Conservation (phyloP, 2,329 filamentous ascomycete species). For the Talaromyces sp. region DNA sequence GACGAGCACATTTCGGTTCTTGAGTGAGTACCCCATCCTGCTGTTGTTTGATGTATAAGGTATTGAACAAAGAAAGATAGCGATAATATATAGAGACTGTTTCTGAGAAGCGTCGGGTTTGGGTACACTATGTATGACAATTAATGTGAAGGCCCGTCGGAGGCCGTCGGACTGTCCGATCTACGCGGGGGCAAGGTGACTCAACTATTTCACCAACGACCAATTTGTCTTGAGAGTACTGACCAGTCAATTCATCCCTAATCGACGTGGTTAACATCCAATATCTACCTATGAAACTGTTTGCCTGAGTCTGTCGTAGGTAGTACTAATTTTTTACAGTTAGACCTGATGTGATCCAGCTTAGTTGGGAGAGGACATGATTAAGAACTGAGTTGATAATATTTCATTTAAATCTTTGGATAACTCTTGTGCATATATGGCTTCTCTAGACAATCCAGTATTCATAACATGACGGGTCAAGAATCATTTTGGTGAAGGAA, state of each 20-base stretch:
- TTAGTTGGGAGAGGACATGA: neutral
- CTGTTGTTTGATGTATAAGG: neutral
- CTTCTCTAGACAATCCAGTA: neutral
- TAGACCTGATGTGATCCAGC: neutral
- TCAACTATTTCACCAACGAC: neutral
- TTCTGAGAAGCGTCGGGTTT: too few species aligned
- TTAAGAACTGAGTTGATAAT: neutral
- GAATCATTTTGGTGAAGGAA: neutral
- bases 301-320: neutral
- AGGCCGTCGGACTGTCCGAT: conserved; percentile 1
- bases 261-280: neutral
- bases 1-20: conserved; percentile 60
- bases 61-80: neutral
- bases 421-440: neutral
- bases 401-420: neutral
- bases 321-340: neutral
- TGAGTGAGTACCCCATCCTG: conserved; percentile 61
- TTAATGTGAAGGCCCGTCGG: neutral
- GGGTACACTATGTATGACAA: neutral
- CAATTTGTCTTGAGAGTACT: neutral
- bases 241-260: neutral
- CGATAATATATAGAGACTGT: too few species aligned
- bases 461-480: too few species aligned
- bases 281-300: neutral
- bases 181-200: neutral